These are phyloP conservation scores for Collybia mongolica DNA, from an alignment of 768 basidiomycete genomes.

Conservation along the genomic window DNA sequence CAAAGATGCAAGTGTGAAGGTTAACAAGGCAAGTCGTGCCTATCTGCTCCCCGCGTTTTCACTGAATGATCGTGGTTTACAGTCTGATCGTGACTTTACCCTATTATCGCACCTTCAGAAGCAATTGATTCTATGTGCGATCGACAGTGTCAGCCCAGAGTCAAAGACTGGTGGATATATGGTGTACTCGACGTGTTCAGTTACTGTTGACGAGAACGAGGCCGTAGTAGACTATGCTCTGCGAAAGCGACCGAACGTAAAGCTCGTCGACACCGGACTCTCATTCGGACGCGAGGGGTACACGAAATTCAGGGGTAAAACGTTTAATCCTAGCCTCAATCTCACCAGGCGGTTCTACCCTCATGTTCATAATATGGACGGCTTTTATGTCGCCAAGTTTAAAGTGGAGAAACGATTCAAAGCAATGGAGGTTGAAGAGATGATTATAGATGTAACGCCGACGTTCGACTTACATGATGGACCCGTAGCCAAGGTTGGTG, in stretches of 20 bases:
- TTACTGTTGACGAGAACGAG: slow-evolving; percentile 98
- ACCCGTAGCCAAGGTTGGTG: slow-evolving; percentile 28
- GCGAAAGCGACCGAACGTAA: slow-evolving; percentile 89
- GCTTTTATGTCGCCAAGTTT: slow-evolving; percentile 98
- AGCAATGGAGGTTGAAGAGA: slow-evolving; percentile 27
- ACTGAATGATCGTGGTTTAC: background rate
- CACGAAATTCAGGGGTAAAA: slow-evolving; percentile 87
- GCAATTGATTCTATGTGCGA: slow-evolving; percentile 96
- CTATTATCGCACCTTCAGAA: slow-evolving; percentile 98
- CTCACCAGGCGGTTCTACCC: slow-evolving; percentile 92
- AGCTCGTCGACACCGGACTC: slow-evolving; percentile 89
- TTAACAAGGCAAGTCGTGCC: slow-evolving; percentile 79
- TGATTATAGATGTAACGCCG: slow-evolving; percentile 16
- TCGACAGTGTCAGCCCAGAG: slow-evolving; percentile 89
- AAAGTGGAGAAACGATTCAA: slow-evolving; percentile 84
- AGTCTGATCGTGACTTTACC: slow-evolving; percentile 95
- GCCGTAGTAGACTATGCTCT: slow-evolving; percentile 97
- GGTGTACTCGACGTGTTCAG: slow-evolving; percentile 98
- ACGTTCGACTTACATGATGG: slow-evolving; percentile 24
- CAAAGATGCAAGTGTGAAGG: slow-evolving; percentile 96
- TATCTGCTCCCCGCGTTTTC: slow-evolving; percentile 6
- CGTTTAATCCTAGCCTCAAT: slow-evolving; percentile 73
- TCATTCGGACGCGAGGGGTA: slow-evolving; percentile 94
- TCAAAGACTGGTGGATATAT: slow-evolving; percentile 92
- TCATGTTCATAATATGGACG: slow-evolving; percentile 99